phyloP scores from a whole-genome alignment of 495 filamentous ascomycete species.

The Penicillium longicatenatum region DNA sequence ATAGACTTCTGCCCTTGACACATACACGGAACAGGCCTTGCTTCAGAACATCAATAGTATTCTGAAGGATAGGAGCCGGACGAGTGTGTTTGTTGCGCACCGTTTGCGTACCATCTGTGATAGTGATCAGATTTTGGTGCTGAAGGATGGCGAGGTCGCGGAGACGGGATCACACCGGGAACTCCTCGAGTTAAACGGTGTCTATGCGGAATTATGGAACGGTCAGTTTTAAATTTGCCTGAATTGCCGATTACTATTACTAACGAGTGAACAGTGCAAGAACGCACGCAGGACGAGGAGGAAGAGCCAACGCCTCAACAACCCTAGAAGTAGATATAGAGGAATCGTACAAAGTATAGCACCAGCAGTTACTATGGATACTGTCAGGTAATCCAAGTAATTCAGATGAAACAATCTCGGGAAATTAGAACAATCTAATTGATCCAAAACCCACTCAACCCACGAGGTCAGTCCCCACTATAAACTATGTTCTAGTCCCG shows the following conservation, averaged over 20 bases:
- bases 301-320: neutral
- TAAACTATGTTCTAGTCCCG: neutral
- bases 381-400: neutral
- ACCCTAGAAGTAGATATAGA: neutral
- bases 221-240: conserved; percentile 48
- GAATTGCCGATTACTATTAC: neutral
- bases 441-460: neutral
- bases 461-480: conserved; percentile 3
- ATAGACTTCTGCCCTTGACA: conserved; percentile 88
- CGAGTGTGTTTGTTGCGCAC: conserved; percentile 93
- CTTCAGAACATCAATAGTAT: conserved; percentile 95
- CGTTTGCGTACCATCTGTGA: conserved; percentile 91
- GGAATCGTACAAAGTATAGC: neutral
- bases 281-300: neutral
- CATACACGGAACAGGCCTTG: conserved; percentile 90
- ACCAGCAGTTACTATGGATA: neutral
- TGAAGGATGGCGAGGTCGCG: conserved; percentile 78
- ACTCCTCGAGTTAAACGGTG: conserved; percentile 74
- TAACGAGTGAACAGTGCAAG: conserved; percentile 48
- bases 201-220: conserved; percentile 92
- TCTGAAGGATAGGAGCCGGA: conserved; percentile 81
- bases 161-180: conserved; percentile 86
- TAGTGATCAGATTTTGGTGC: conserved; percentile 89
- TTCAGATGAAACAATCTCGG: neutral
- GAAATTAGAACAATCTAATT: neutral